phyloP scores from a whole-genome alignment of 257 asterid genomes.

The Coffea canephora region DNA sequence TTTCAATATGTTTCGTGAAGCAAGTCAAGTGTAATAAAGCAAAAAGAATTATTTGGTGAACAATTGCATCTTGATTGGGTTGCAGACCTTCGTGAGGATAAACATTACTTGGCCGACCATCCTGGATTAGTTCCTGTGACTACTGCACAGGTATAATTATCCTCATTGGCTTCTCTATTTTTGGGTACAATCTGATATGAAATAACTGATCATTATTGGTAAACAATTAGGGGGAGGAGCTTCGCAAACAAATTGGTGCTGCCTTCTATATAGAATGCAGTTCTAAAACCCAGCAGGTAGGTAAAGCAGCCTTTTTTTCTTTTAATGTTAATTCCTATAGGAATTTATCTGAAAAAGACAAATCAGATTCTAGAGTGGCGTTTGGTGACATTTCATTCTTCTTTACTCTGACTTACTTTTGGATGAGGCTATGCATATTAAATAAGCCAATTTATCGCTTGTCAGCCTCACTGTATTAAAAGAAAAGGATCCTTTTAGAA shows the following conservation, averaged over 20 bases:
- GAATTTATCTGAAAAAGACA: background rate
- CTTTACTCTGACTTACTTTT: background rate
- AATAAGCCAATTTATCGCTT: no score
- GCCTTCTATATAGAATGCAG: slow-evolving; percentile 89
- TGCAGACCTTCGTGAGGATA: slow-evolving; percentile 93
- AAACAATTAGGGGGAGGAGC: slow-evolving; percentile 85
- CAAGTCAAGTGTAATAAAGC: background rate
- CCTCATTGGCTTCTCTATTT: slow-evolving; percentile 1
- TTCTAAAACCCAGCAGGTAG: slow-evolving; percentile 96
- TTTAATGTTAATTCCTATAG: background rate
- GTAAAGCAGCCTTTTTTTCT: background rate
- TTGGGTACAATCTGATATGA: background rate
- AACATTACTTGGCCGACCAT: slow-evolving; percentile 84
- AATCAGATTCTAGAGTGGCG: background rate
- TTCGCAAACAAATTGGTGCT: slow-evolving; percentile 84
- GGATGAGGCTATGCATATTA: no score
- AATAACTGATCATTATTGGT: slow-evolving; percentile 7
- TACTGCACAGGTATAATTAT: slow-evolving; percentile 60
- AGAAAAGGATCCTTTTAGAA: no score
- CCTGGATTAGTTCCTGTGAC: slow-evolving; percentile 90
- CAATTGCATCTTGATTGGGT: slow-evolving; percentile 8
- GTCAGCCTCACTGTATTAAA: background rate
- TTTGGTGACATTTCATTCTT: background rate
- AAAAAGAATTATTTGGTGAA: background rate
- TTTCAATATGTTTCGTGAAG: background rate